Base-by-base conservation (phyloP, 2,329 filamentous ascomycete species). In the Shiraia bambusicola region DNA sequence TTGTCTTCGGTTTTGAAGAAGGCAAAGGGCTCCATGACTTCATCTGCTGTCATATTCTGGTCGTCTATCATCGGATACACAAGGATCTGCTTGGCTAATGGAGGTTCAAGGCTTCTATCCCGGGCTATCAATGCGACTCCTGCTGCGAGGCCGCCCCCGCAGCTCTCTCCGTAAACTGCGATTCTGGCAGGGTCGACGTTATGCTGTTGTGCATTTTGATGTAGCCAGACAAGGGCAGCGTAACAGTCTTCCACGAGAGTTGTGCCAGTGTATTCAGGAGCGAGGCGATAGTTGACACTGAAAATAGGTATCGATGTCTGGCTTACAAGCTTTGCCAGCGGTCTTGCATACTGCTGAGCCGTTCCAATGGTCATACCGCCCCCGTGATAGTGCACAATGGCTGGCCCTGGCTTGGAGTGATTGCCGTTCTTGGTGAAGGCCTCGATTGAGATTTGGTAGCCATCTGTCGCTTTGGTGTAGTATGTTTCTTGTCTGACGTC, bases 11-110 rank as follows among this genome's bases (percentile, higher is more conserved):
- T 47, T 2, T 54, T 57, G 70, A 72, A 75, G 13, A 56, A 56
- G 1, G 60, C 55, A 14, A 37, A 31, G 8, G 26, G 14, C 8
- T 19, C 24, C 15, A 43, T 16, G 5, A 26, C 34, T 7, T 12
- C 12, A 7, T 26, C 16, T 12, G 44, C 49, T 17, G 45, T 55
- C 17, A 63, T 60, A 37, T 61, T 69, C 28, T 66, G 58, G 44
- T 76, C 71, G 49, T 77, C 73, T 8, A 77, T 57, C 73, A 77
- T 77, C 3, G 73, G 73, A 41, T 72, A 73, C 25, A 74, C 59
- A 6, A 76, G 63, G 32, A 76, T 66, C 54, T 76, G 70, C 60
- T 67, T 71, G 35, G 59, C 70, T 40, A 69, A 46, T 30, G 54
- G 61, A 37, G 56, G 72, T 34, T 37, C 46, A 7, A 65, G 46